Evolutionary conservation across 768 basidiomycete genomes (phyloP), one percentile per base, ranked within the genome.

Genomic region (Floccularia luteovirens): DNA sequence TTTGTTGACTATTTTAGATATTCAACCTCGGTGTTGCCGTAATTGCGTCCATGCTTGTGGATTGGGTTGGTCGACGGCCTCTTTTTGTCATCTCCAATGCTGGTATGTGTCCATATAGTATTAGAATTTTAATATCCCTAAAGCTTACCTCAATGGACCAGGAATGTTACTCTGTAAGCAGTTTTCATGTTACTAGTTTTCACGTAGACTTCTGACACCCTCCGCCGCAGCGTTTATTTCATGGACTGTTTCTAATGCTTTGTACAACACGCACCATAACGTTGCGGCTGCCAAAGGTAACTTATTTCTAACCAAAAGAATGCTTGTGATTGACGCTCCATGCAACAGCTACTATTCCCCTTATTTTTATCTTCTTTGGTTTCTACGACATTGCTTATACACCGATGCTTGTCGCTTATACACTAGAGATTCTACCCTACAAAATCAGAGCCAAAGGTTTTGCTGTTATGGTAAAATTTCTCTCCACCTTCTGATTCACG

Each of bases 371-470:
- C 13, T 74, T 69, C 44, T 70, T 63, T 43, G 58, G 68, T 44
- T 70, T 69, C 45, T 74, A 74, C 46, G 81, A 86, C 50, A 66
- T 89, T 42, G 83, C 83, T 20, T 89, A 88, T 55, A 81, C 80
- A 1, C 86, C 89, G 3, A 72, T 90, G 60, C 63, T 84, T 19
- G 62, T 73, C 13, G 64, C 68, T 4, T 72, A 77, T 48, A 70
- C 74, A 4, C 63, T 90, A 42, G 90, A 92, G 56, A 90, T 92
- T 47, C 58, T 91, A 3, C 89, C 88, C 0, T 88, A 77, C 59
- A 70, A 66, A 43, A 79, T 90, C 43, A 79, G 90, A 38, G 88
- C 88, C 7, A 86, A 79, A 50, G 87, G 87, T 0, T 81, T 86
- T 45, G 79, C 84, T 5, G 54, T 85, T 24, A 85, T 88, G 79